Evolutionary conservation across 768 basidiomycete genomes (phyloP).

Genomic region (Suillus placidus): DNA sequence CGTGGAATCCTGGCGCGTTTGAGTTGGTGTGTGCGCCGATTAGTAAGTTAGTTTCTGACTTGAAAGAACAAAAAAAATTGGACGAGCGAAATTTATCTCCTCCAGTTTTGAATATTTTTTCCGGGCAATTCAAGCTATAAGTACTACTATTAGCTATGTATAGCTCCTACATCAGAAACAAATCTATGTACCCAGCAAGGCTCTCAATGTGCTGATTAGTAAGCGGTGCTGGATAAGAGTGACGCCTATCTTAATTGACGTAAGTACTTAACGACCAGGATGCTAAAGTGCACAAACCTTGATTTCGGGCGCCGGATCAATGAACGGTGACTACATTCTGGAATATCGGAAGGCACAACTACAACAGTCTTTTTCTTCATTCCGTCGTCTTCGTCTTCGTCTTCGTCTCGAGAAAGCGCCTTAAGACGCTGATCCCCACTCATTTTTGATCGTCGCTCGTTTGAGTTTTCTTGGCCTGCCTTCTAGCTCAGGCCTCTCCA

Average conservation of each 20-base stretch:
- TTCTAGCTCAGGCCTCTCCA: neutral
- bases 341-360: neutral
- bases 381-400: neutral
- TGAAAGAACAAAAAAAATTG: no score
- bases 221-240: no score
- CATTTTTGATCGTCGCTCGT: constrained; percentile 2
- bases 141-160: no score
- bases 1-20: no score
- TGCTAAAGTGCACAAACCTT: neutral
- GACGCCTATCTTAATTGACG: neutral
- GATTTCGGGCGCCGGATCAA: constrained; percentile 1
- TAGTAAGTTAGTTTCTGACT: no score
- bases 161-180: no score
- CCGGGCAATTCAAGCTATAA: no score
- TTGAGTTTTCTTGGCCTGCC: neutral
- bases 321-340: neutral
- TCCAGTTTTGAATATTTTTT: no score
- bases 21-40: no score
- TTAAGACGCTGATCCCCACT: constrained; percentile 2
- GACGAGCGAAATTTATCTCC: no score
- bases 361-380: constrained; percentile 3
- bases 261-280: neutral
- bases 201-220: no score
- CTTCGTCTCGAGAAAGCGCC: neutral
- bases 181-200: no score